phyloP scores from a whole-genome alignment of 768 basidiomycete species.

The Nidularia pulvinata region DNA sequence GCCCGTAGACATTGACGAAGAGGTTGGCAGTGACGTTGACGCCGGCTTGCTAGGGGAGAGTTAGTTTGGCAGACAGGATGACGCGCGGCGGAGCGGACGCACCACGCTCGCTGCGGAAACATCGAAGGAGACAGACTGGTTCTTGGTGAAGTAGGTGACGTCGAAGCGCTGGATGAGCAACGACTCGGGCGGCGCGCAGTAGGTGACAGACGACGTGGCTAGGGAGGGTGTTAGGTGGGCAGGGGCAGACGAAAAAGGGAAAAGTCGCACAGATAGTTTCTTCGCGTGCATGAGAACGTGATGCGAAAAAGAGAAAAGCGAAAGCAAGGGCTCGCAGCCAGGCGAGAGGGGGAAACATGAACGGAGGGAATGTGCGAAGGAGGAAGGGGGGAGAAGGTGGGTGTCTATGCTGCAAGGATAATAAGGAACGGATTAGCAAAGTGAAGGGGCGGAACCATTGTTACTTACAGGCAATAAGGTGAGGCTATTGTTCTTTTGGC shows the following conservation, averaged over 20 bases:
- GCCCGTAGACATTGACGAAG: slow-evolving; percentile 87
- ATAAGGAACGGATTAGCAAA: slow-evolving; percentile 3
- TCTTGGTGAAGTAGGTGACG: slow-evolving; percentile 65
- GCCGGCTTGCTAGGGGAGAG: slow-evolving; percentile 53
- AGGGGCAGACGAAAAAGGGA: slow-evolving; percentile 3
- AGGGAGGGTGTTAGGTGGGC: slow-evolving; percentile 10
- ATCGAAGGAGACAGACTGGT: slow-evolving; percentile 80
- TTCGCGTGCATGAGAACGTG: slow-evolving; percentile 45
- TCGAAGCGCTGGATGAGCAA: slow-evolving; percentile 82
- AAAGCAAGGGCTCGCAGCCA: slow-evolving; percentile 63
- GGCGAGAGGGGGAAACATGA: slow-evolving; percentile 73
- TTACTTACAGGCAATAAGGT: neutral
- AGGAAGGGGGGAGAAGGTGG: slow-evolving; percentile 9
- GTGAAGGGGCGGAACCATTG: neutral
- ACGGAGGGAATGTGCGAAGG: slow-evolving; percentile 19
- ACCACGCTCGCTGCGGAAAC: slow-evolving; percentile 88
- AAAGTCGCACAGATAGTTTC: slow-evolving; percentile 58
- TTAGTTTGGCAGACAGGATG: slow-evolving; percentile 11
- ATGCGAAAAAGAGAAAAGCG: slow-evolving; percentile 30
- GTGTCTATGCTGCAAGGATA: slow-evolving; percentile 2
- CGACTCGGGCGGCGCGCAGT: slow-evolving; percentile 79
- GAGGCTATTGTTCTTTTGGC: neutral
- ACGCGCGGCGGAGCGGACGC: slow-evolving; percentile 25
- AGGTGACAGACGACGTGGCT: slow-evolving; percentile 90
- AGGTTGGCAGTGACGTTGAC: slow-evolving; percentile 84